phyloP scores from a whole-genome alignment of 108 stramenopile species.

The Nitzschia sp. region DNA sequence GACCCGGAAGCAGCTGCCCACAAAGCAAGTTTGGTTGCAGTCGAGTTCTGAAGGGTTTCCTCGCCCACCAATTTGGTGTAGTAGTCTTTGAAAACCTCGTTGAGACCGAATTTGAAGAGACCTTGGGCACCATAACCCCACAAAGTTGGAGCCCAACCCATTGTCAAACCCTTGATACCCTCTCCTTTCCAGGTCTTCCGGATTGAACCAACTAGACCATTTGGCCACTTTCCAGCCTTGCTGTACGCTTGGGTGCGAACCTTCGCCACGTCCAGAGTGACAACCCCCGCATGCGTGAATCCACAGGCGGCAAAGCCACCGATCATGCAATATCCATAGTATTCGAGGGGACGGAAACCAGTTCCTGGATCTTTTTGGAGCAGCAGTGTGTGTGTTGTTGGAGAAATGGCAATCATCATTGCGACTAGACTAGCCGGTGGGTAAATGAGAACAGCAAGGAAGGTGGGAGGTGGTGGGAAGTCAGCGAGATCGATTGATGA shows the following conservation, averaged over 20 bases:
- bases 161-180: constrained; percentile 14
- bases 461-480: too few relatives aligned
- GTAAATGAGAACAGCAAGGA: too few relatives aligned
- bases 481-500: too few relatives aligned
- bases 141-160: constrained; percentile 17
- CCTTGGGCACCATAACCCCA: constrained; percentile 17
- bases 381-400: neutral
- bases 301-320: constrained; percentile 27
- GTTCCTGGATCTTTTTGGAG: constrained; percentile 6
- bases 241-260: constrained; percentile 13
- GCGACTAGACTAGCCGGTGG: too few relatives aligned
- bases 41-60: neutral
- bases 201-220: constrained; percentile 2
- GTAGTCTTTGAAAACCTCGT: constrained; percentile 37
- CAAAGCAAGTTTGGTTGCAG: neutral
- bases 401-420: neutral
- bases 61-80: constrained; percentile 11
- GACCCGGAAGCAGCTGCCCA: constrained; percentile 18
- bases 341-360: neutral
- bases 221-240: constrained; percentile 6
- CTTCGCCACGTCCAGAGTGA: constrained; percentile 27
- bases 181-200: constrained; percentile 10
- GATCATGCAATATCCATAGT: constrained; percentile 19
- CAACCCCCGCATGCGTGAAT: constrained; percentile 22
- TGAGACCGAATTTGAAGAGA: constrained; percentile 26